phyloP scores from a whole-genome alignment of 305 asterid species.

The Rubia tinctorum region DNA sequence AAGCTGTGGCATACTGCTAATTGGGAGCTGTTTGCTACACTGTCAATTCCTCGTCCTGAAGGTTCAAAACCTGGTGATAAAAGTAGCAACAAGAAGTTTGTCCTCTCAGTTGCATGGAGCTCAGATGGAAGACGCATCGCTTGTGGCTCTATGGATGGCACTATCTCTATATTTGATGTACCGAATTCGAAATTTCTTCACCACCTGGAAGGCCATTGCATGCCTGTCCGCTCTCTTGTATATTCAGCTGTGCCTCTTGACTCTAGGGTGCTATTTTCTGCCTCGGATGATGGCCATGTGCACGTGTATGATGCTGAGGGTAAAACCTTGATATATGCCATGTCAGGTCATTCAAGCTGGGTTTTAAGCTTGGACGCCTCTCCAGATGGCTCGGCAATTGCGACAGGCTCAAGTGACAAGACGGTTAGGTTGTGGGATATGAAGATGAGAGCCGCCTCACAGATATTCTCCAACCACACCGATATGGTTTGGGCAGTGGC shows the following conservation, averaged over 20 bases:
- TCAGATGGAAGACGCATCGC: slow-evolving; percentile 78
- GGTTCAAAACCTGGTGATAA: slow-evolving; percentile 65
- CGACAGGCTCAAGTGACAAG: slow-evolving; percentile 87
- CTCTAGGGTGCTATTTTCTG: slow-evolving; percentile 83
- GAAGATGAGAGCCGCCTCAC: slow-evolving; percentile 93
- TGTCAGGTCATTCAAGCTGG: slow-evolving; percentile 95
- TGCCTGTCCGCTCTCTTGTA: slow-evolving; percentile 87
- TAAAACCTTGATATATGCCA: slow-evolving; percentile 58
- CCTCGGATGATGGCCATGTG: slow-evolving; percentile 81
- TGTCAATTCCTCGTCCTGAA: slow-evolving; percentile 87
- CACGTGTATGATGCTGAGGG: slow-evolving; percentile 81
- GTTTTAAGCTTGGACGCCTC: slow-evolving; percentile 83
- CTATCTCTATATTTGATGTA: slow-evolving; percentile 75
- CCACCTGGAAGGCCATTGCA: slow-evolving; percentile 83
- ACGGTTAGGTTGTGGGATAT: slow-evolving; percentile 91
- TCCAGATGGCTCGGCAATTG: slow-evolving; percentile 86
- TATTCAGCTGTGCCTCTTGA: slow-evolving; percentile 80
- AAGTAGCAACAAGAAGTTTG: slow-evolving; percentile 61
- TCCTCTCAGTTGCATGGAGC: slow-evolving; percentile 75
- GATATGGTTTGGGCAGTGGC: slow-evolving; percentile 97
- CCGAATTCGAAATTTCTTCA: slow-evolving; percentile 69
- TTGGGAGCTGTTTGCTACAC: slow-evolving; percentile 65
- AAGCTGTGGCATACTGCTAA: slow-evolving; percentile 90
- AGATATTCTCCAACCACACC: slow-evolving; percentile 71
- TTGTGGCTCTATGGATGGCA: slow-evolving; percentile 90